Percentiles rank a stretch among this genome's conserved stretches.
These are phyloP conservation scores for Rhizopogon rudus DNA, from an alignment of 768 basidiomycete genomes.

Conservation along the genomic window DNA sequence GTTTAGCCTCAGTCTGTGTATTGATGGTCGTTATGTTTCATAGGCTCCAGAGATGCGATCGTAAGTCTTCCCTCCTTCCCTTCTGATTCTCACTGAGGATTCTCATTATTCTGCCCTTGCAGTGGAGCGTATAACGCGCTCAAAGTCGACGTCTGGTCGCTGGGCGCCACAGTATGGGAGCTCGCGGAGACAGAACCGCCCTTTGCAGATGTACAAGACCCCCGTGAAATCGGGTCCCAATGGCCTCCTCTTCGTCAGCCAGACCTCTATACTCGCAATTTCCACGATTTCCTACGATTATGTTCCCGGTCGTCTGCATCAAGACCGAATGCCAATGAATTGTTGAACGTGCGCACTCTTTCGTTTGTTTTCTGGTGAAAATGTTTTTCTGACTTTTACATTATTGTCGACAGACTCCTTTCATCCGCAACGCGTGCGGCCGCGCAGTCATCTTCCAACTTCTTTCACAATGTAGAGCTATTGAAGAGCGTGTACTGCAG, in stretches of 20 bases:
- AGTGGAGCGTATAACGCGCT: constrained; percentile 70
- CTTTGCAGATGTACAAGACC: constrained; percentile 53
- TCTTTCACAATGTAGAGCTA: constrained; percentile 59
- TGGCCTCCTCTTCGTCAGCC: constrained; percentile 63
- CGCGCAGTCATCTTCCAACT: constrained; percentile 63
- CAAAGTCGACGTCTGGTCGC: constrained; percentile 76
- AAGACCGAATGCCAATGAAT: constrained; percentile 51
- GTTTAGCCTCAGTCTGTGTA: not conserved
- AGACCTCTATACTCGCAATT: constrained; percentile 57
- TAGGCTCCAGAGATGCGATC: constrained; percentile 71
- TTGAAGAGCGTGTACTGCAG: constrained; percentile 43
- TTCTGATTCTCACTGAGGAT: not conserved
- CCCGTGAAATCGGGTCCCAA: constrained; percentile 42
- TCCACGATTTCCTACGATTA: constrained; percentile 66
- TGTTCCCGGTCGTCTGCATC: constrained; percentile 58
- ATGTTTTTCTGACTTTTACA: constrained; percentile 2
- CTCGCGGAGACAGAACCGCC: constrained; percentile 73
- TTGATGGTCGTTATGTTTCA: not conserved
- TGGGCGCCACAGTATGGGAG: constrained; percentile 84
- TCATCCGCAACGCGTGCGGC: constrained; percentile 65
- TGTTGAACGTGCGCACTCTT: constrained; percentile 49
- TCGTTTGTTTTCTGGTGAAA: not conserved
- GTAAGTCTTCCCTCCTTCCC: constrained; percentile 35
- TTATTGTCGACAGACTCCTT: constrained; percentile 41
- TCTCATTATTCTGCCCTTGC: constrained; percentile 7